Conservation (phyloP, 148 eudicot genomes). For the Nepenthes mirabilis region DNA sequence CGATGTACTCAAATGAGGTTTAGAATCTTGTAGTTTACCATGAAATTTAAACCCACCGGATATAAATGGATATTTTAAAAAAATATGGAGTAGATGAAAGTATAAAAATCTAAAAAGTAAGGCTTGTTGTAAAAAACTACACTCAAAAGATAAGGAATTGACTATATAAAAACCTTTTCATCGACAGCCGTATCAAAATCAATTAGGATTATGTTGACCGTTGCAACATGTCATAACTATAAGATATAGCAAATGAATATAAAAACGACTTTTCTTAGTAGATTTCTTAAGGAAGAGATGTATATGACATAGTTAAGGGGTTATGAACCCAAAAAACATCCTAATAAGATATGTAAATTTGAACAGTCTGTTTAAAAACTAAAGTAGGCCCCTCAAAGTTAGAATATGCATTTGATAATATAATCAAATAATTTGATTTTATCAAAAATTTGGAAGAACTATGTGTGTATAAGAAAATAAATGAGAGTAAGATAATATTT, state of each 20-base stretch:
- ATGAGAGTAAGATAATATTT: too few species aligned
- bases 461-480: too few species aligned
- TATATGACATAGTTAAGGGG: neutral
- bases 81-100: neutral
- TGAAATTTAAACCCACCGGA: neutral
- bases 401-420: too few species aligned
- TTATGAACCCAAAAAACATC: neutral
- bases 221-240: neutral
- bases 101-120: neutral
- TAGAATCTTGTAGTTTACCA: too few species aligned
- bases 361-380: neutral
- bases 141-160: neutral
- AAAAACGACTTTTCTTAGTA: constrained; percentile 2
- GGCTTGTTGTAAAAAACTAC: neutral
- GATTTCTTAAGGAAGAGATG: neutral
- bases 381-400: too few species aligned
- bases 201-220: neutral
- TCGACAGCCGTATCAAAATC: neutral
- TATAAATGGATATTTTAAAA: neutral
- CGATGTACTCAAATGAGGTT: too few species aligned
- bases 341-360: neutral
- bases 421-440: too few species aligned
- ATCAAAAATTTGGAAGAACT: too few species aligned
- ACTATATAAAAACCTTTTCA: neutral
- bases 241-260: constrained; percentile 1